Evolutionary conservation across 257 asterid species (phyloP).

Genomic region (Solanum ossicruentum): DNA sequence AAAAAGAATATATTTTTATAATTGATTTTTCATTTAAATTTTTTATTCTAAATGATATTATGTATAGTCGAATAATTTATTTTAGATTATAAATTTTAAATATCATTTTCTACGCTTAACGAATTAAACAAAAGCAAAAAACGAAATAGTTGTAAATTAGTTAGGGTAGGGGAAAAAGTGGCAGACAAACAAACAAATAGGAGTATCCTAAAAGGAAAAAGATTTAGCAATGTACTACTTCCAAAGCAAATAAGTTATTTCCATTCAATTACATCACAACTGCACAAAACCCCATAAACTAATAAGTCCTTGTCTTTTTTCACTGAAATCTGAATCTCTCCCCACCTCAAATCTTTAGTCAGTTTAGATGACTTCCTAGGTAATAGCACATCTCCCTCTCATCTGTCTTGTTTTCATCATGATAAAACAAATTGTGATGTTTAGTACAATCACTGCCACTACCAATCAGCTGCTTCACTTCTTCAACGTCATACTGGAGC

Average conservation of each 20-base stretch:
- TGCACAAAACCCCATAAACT: not conserved
- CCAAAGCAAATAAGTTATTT: not conserved
- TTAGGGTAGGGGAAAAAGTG: not conserved
- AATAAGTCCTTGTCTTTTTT: not conserved
- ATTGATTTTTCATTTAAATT: too few species aligned
- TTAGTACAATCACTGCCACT: not conserved
- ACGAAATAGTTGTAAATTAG: not conserved
- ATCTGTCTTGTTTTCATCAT: conserved; percentile 42
- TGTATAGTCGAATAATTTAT: not conserved
- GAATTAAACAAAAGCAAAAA: too few species aligned
- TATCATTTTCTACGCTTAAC: too few species aligned
- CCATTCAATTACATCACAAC: not conserved
- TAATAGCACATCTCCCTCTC: conserved; percentile 30
- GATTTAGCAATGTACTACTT: not conserved
- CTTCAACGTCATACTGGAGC: conserved; percentile 41
- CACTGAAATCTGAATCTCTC: conserved; percentile 23
- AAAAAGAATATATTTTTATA: too few species aligned
- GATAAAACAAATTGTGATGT: conserved; percentile 8
- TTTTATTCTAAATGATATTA: too few species aligned
- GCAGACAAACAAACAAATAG: not conserved
- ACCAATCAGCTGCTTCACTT: conserved; percentile 36
- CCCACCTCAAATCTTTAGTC: not conserved
- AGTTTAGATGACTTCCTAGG: conserved; percentile 11
- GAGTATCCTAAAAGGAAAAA: not conserved
- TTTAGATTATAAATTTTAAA: too few species aligned